These are phyloP conservation scores for Colletotrichum musae DNA, from an alignment of 2,329 filamentous ascomycete genomes.

Conservation along the genomic window DNA sequence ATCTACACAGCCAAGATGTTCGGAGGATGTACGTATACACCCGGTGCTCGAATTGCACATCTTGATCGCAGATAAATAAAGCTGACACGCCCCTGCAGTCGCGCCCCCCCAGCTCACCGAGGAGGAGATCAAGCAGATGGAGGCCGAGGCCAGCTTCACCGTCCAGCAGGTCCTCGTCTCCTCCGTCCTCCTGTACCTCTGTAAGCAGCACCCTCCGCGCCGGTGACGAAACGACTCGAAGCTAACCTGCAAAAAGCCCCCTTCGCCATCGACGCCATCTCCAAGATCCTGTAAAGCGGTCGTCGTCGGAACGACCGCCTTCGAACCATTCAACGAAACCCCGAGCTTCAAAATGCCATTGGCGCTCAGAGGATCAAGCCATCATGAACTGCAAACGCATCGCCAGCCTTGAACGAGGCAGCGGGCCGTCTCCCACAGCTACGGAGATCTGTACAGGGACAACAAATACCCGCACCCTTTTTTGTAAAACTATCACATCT, in stretches of 20 bases:
- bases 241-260: constrained; percentile 59
- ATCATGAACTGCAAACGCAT: no score
- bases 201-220: constrained; percentile 63
- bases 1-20: constrained; percentile 67
- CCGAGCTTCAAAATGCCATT: no score
- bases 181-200: constrained; percentile 80
- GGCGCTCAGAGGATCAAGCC: no score
- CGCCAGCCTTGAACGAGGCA: no score
- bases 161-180: constrained; percentile 77
- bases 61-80: no score
- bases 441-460: no score
- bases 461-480: no score
- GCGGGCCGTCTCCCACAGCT: no score
- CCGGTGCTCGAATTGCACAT: no score
- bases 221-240: no score
- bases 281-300: constrained; percentile 57
- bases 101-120: constrained; percentile 78
- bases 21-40: constrained; percentile 69
- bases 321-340: background rate
- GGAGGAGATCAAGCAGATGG: constrained; percentile 79
- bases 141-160: constrained; percentile 76
- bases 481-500: no score
- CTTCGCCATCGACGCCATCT: constrained; percentile 69
- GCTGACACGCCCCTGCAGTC: constrained; percentile 58
- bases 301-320: background rate